A percentile compares a stretch with the other conserved stretches of the same genome.
Evolutionary conservation across 768 basidiomycete genomes (phyloP).

Genomic region (Boletus insuetus): DNA sequence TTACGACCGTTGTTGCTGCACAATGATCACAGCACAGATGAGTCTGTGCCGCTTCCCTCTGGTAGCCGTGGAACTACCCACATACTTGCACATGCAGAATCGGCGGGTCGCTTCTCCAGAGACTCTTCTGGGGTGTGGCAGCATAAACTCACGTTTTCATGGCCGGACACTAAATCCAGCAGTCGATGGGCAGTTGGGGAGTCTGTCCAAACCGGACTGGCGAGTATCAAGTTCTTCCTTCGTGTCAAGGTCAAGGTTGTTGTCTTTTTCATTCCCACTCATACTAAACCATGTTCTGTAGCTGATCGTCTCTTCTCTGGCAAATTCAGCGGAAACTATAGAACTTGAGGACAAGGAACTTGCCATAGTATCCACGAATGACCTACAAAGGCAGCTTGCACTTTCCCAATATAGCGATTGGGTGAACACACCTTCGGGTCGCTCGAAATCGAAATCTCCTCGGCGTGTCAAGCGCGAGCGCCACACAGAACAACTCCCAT

Average conservation of each 20-base stretch:
- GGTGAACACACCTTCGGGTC: constrained; percentile 25
- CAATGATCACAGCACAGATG: constrained; percentile 13
- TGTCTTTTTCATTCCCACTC: constrained; percentile 5
- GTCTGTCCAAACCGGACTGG: constrained; percentile 63
- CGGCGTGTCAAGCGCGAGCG: constrained; percentile 40
- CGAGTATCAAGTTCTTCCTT: constrained; percentile 66
- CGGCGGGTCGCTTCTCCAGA: constrained; percentile 53
- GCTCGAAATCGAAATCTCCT: constrained; percentile 59
- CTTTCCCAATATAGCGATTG: constrained; percentile 55
- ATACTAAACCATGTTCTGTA: constrained; percentile 24
- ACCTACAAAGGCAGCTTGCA: constrained; percentile 63
- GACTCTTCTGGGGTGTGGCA: constrained; percentile 59
- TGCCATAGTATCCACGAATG: constrained; percentile 65
- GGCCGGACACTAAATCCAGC: constrained; percentile 66
- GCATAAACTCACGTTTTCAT: constrained; percentile 66
- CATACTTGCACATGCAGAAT: constrained; percentile 56
- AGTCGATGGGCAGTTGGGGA: constrained; percentile 81
- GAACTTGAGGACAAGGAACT: constrained; percentile 72
- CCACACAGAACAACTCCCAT: constrained; percentile 32
- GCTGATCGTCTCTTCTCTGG: constrained; percentile 44
- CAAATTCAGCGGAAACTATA: constrained; percentile 57
- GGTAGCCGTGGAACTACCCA: constrained; percentile 40
- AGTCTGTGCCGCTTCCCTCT: constrained; percentile 7
- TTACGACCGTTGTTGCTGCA: constrained; percentile 25
- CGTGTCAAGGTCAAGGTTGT: constrained; percentile 58